Evolutionary conservation across 169 alveolate species (phyloP), one percentile per base, ranked within the genome.

Genomic region (Plasmodium cynomolgi): DNA sequence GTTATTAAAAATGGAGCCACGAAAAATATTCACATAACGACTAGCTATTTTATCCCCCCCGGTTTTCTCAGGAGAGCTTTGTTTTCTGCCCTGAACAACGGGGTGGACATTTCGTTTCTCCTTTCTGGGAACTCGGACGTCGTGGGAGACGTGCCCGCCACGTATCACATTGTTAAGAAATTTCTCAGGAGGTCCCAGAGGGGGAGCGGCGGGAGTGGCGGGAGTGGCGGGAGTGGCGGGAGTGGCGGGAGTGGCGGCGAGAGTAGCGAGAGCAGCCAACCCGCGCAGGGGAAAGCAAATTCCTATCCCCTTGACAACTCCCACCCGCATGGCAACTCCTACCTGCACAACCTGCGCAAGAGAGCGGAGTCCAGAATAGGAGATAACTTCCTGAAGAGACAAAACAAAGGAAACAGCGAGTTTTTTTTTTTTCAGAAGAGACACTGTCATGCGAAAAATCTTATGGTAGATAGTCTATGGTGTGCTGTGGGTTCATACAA

Each of bases 21-120:
- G 9, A 31, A 92, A 20, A 93, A 88, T 31, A 93, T 97, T 3
- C 82, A 95, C 80, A 90, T 97, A n/a, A 95, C 98, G 47, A 96
- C 98, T 17, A 95, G 98, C 54, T 97, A 97, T 93, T 97, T 97
- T 72, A 75, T 94, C n/a, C 98, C 98, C 8, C 98, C 98, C 13
- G 97, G 97, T 15, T 96, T 95, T 47, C 94, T 97, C 31, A 77
- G 97, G 37, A 73, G 97, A 58, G 95, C 98, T 5, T 92, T 97
- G 15, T 93, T 95, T 88, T 83, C 96, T 8, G 97, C 98, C 37
- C 93, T 91, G 47, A 84, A 73, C 50, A 92, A 97, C 34, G 95
- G 95, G 9, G 94, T 97, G 29, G 50, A 84, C 34, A 83, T 97
- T 23, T 95, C 95, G 54, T 91, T 97, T 92, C 95, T 97, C 20